These are phyloP conservation scores for Pilasporangium apinafurcum DNA, from an alignment of 352 stramenopile species.

Conservation along the genomic window DNA sequence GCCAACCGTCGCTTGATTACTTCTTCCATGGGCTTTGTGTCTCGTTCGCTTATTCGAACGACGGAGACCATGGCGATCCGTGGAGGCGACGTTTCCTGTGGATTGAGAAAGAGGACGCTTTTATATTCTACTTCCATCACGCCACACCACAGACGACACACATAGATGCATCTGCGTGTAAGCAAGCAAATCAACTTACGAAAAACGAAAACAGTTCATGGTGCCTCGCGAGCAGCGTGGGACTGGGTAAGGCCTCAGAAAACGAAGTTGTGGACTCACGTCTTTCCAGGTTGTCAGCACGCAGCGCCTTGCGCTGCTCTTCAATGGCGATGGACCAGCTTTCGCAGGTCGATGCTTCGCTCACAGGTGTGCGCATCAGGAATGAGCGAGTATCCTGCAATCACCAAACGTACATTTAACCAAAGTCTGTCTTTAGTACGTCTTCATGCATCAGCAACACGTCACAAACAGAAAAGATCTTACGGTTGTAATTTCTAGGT, in stretches of 20 bases:
- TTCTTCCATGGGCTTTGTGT: constrained; percentile 51
- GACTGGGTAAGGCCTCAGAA: constrained; percentile 48
- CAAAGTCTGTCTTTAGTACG: neutral
- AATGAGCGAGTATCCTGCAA: constrained; percentile 69
- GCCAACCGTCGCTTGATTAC: constrained; percentile 68
- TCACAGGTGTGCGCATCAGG: constrained; percentile 63
- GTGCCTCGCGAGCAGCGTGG: constrained; percentile 59
- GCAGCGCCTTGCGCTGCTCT: constrained; percentile 71
- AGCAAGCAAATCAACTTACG: constrained; percentile 39
- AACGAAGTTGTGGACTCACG: constrained; percentile 35
- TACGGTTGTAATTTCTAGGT: constrained; percentile 77
- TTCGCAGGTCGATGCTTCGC: constrained; percentile 71
- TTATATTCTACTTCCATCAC: constrained; percentile 48
- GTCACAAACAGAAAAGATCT: neutral
- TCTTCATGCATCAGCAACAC: neutral
- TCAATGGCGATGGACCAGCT: constrained; percentile 83
- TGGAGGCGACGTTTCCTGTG: constrained; percentile 62
- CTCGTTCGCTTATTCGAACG: constrained; percentile 50
- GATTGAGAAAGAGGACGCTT: constrained; percentile 65
- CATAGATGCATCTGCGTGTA: constrained; percentile 6
- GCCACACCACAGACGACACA: constrained; percentile 5
- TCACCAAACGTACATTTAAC: neutral
- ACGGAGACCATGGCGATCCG: constrained; percentile 74
- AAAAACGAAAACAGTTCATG: constrained; percentile 79
- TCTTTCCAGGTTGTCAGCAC: constrained; percentile 40